Percentiles rank a stretch among this genome's conserved stretches.
Evolutionary conservation across 1,284 basidiomycete species (phyloP).

Genomic region (Fomitopsis pinicola): DNA sequence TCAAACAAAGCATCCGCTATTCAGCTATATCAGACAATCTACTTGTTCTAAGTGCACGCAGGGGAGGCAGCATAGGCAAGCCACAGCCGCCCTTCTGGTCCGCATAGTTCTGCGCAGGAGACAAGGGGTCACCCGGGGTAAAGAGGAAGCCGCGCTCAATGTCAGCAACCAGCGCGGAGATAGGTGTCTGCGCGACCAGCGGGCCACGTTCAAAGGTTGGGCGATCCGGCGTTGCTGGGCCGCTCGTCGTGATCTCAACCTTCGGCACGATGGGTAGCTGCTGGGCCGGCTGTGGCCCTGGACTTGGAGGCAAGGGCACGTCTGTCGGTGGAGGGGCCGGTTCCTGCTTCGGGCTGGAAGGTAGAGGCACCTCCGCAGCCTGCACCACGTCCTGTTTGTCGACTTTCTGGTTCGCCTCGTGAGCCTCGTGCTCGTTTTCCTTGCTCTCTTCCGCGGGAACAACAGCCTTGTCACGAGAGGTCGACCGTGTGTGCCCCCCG

Average conservation of each 20-base stretch:
- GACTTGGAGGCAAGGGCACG: conserved; percentile 29
- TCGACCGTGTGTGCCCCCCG: background rate
- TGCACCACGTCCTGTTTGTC: background rate
- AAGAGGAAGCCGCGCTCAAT: conserved; percentile 68
- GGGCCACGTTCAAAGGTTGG: background rate
- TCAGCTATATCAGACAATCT: conserved; percentile 3
- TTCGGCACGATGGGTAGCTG: conserved; percentile 23
- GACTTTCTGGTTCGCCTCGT: background rate
- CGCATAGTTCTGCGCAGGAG: conserved; percentile 3
- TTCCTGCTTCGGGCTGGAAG: conserved; percentile 24
- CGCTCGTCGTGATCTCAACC: background rate
- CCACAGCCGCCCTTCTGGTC: background rate
- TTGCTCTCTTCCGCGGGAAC: conserved; percentile 7
- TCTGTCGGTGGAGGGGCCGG: background rate
- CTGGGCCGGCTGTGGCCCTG: conserved; percentile 21
- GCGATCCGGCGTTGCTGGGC: conserved; percentile 9
- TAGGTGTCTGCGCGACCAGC: conserved; percentile 48
- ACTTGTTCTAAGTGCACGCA: background rate
- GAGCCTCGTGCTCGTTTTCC: background rate
- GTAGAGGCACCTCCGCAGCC: conserved; percentile 13
- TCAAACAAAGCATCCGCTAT: background rate
- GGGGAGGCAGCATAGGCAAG: background rate
- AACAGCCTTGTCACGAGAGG: background rate
- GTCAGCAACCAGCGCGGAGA: conserved; percentile 60
- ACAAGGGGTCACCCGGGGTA: conserved; percentile 27